These are phyloP conservation scores for Coprinopsis cinerea DNA, from an alignment of 768 basidiomycete genomes.

Conservation along the genomic window DNA sequence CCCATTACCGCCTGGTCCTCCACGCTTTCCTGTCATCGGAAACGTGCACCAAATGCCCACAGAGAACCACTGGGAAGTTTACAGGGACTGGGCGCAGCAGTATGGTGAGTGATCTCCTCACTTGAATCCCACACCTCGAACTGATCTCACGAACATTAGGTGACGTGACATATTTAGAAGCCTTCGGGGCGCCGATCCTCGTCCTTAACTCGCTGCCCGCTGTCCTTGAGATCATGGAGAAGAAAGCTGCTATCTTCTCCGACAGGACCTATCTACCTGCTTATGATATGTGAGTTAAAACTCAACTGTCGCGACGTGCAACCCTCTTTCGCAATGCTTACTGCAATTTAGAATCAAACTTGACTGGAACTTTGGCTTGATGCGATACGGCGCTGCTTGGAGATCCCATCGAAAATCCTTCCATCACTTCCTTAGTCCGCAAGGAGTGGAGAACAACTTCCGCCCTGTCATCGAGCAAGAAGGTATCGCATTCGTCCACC, in stretches of 20 bases:
- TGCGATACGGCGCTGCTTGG: conserved; percentile 33
- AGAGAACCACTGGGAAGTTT: conserved; percentile 36
- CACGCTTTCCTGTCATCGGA: conserved; percentile 35
- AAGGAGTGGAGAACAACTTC: conserved; percentile 26
- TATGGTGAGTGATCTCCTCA: conserved; percentile 24
- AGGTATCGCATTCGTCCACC: conserved; percentile 31
- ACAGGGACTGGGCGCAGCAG: conserved; percentile 34
- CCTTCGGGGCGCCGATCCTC: neutral
- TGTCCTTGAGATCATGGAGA: neutral
- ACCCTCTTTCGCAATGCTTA: neutral
- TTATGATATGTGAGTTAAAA: neutral
- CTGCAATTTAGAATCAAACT: conserved; percentile 20
- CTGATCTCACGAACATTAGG: too few relatives aligned
- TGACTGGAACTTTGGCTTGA: conserved; percentile 34
- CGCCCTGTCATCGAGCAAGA: conserved; percentile 35
- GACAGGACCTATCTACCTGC: neutral
- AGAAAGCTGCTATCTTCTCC: neutral
- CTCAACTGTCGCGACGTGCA: too few relatives aligned
- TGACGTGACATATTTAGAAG: neutral
- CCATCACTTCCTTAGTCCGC: conserved; percentile 35
- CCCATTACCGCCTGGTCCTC: conserved; percentile 35
- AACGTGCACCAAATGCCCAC: conserved; percentile 40
- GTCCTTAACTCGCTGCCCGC: neutral
- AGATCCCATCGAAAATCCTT: conserved; percentile 40
- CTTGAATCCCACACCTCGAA: too few relatives aligned